Evolutionary conservation across 345 rosid species (phyloP), one percentile per base, ranked within the genome.

Genomic region (Linum usitatissimum): DNA sequence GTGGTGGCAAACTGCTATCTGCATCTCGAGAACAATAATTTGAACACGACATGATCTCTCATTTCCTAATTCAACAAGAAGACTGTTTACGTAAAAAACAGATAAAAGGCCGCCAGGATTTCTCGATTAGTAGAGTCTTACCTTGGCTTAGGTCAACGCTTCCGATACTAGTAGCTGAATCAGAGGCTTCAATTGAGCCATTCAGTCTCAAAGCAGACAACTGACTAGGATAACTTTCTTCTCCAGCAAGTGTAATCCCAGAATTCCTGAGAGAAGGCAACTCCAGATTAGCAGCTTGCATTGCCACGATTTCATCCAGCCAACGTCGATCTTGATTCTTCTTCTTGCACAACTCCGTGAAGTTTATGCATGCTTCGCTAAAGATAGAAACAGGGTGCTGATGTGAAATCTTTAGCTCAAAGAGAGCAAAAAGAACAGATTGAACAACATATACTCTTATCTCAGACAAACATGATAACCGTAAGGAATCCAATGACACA

Each of bases 351-450:
- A 93, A 74, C 45, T 90, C 89, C 72, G 83, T 55, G 77, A 90
- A 93, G 78, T 84, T 84, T 53, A 86, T 56, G 80, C 99, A 93
- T 55, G 99, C 99, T 79, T 87, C 88, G 85, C 97, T 93, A 71
- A 34, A 61, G n/a, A 19, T 19, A 19, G 49, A 67, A 68, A 62
- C 38, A 39, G 40, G 42, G 55, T 12, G 63, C 1, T 60, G 36
- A 62, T 49, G 23, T 54, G 58, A 53, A 40, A 42, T 5, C 6
- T 30, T 51, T 20, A 58, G n/a, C 58, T 39, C 55, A 30, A 31
- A 59, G 14, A 23, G 28, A 23, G 28, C 28, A 23, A 2, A 23
- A 23, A 23, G 28, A 23, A 23, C 28, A n/a, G n/a, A n/a, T n/a
- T n/a, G n/a, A n/a, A n/a, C n/a, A n/a, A n/a, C n/a, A n/a, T n/a